phyloP scores from a whole-genome alignment of 2,329 filamentous ascomycete genomes.

The Pseudogymnoascus pannorum region DNA sequence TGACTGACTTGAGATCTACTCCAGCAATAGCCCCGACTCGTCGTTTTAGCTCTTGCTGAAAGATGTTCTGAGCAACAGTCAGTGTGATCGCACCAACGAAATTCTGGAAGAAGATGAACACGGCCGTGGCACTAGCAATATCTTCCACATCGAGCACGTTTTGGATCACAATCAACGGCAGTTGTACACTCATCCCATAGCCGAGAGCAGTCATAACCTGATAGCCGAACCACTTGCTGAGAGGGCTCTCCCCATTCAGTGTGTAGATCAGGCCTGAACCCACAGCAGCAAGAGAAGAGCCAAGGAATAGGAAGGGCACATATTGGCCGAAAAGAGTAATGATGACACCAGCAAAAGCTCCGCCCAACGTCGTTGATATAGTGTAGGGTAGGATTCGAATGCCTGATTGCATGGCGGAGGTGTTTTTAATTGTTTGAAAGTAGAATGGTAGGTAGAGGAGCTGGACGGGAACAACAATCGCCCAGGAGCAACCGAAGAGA shows the following conservation, averaged over 20 bases:
- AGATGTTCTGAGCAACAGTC: slow-evolving; percentile 58
- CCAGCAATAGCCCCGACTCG: background rate
- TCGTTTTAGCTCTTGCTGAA: slow-evolving; percentile 26
- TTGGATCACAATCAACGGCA: slow-evolving; percentile 34
- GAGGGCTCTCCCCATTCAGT: slow-evolving; percentile 27
- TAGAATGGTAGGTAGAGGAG: slow-evolving; percentile 38
- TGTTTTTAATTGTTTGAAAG: slow-evolving; percentile 38
- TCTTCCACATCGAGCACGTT: slow-evolving; percentile 42
- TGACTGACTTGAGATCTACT: background rate
- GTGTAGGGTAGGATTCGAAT: slow-evolving; percentile 30
- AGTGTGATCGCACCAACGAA: slow-evolving; percentile 61
- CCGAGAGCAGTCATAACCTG: slow-evolving; percentile 14
- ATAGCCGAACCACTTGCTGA: slow-evolving; percentile 31
- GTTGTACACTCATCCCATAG: slow-evolving; percentile 19
- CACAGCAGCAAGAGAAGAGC: slow-evolving; percentile 26
- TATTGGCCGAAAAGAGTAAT: slow-evolving; percentile 27
- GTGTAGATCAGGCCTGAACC: slow-evolving; percentile 35
- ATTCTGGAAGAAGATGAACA: slow-evolving; percentile 54
- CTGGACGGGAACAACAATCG: slow-evolving; percentile 21
- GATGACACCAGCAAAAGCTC: slow-evolving; percentile 27
- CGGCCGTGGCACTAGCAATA: slow-evolving; percentile 45
- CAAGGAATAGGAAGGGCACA: slow-evolving; percentile 22
- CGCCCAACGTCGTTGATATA: slow-evolving; percentile 24
- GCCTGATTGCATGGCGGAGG: slow-evolving; percentile 32
- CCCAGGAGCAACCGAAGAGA: slow-evolving; percentile 24